A percentile compares a stretch with the other conserved stretches of the same genome.
Evolutionary conservation across 257 asterid genomes (phyloP).

Genomic region (Solanum sejunctum): DNA sequence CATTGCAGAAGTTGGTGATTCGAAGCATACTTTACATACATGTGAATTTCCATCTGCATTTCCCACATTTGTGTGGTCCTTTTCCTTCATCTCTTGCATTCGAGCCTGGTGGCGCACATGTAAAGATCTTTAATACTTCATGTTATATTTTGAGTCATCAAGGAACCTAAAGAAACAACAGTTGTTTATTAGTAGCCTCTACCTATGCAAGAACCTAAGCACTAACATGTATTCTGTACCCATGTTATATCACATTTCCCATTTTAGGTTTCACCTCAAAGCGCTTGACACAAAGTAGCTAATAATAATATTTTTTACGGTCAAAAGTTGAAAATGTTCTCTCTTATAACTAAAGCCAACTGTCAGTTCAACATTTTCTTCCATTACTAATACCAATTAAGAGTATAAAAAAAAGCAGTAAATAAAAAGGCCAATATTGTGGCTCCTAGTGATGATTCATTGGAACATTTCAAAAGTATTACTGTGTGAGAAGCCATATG

Average conservation of each 20-base stretch:
- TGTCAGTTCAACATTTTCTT: background rate
- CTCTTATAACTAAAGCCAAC: background rate
- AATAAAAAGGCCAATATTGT: background rate
- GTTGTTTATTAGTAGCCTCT: background rate
- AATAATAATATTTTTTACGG: background rate
- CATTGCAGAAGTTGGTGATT: conserved; percentile 83
- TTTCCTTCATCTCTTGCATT: conserved; percentile 93
- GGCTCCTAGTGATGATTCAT: background rate
- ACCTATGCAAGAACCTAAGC: background rate
- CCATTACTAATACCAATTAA: background rate
- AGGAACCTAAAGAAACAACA: background rate
- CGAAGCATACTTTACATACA: conserved; percentile 89
- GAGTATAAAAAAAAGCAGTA: background rate
- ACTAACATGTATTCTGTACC: background rate
- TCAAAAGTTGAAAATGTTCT: background rate
- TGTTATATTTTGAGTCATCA: background rate
- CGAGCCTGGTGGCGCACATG: conserved; percentile 43
- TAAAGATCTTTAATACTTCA: background rate
- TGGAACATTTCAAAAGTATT: background rate
- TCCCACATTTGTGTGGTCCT: conserved; percentile 55
- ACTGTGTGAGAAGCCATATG: background rate
- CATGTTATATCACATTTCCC: background rate
- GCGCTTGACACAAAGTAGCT: background rate
- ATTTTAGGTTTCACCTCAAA: background rate
- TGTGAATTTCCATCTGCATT: conserved; percentile 77